Evolutionary conservation across 768 basidiomycete genomes (phyloP).

Genomic region (Suillus subluteus): DNA sequence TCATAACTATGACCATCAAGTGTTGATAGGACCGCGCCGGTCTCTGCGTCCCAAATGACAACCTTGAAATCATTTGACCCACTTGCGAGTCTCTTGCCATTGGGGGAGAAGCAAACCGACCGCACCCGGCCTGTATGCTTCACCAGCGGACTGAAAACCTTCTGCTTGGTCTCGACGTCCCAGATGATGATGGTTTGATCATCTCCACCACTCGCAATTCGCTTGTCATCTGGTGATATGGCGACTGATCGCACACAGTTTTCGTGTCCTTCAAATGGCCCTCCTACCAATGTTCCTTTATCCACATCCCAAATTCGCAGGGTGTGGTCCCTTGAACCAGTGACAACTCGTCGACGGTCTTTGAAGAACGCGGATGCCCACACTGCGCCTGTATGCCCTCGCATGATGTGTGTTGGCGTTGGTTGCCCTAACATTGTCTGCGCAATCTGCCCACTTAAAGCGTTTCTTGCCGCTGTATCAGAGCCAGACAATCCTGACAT

Average conservation of each 20-base stretch:
- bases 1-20: background rate
- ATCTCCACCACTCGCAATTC: constrained; percentile 13
- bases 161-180: background rate
- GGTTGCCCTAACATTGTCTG: background rate
- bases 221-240: constrained; percentile 18
- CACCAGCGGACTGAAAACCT: background rate
- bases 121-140: background rate
- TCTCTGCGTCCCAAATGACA: background rate
- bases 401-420: background rate
- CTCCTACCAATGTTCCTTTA: background rate
- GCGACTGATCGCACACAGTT: constrained; percentile 14
- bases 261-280: background rate
- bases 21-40: background rate
- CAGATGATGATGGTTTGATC: constrained; percentile 13
- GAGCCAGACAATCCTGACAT: background rate
- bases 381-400: background rate
- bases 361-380: background rate
- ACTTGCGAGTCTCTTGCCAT: background rate
- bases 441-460: background rate
- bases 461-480: background rate
- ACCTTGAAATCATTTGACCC: background rate
- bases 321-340: background rate
- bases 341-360: background rate
- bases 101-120: background rate
- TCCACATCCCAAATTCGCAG: background rate